phyloP scores from a whole-genome alignment of 768 basidiomycete species.

The Cystofilobasidium ferigula region DNA sequence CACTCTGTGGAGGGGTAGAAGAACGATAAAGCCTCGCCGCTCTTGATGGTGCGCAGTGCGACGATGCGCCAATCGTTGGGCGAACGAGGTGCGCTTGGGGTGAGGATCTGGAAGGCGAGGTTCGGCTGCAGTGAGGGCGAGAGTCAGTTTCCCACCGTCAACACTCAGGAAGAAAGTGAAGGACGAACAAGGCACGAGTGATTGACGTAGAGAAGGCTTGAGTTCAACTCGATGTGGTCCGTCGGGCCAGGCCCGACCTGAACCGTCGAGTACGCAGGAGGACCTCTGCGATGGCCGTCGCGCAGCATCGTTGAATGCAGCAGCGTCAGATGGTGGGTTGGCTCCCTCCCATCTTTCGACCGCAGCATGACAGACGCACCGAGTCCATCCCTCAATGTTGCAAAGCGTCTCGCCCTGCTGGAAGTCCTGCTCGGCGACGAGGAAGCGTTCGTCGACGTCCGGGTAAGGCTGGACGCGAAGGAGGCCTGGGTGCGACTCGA shows the following conservation, averaged over 20 bases:
- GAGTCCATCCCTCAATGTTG: slow-evolving; percentile 11
- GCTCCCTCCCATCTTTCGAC: neutral
- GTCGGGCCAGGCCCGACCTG: slow-evolving; percentile 9
- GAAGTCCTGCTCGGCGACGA: slow-evolving; percentile 3
- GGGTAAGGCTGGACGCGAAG: slow-evolving; percentile 7
- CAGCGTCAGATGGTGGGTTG: neutral
- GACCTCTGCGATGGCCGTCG: neutral
- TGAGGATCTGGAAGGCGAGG: slow-evolving; percentile 11
- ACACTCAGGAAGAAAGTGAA: too few relatives aligned
- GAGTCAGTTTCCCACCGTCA: too few relatives aligned
- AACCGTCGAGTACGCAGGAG: neutral
- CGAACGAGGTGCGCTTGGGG: neutral
- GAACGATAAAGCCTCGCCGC: slow-evolving; percentile 12
- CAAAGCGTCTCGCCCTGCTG: slow-evolving; percentile 14
- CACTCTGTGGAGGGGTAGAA: slow-evolving; percentile 24
- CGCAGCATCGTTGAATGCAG: neutral
- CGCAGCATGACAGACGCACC: neutral
- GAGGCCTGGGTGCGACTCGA: slow-evolving; percentile 21
- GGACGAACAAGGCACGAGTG: slow-evolving; percentile 23
- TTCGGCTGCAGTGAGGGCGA: too few relatives aligned
- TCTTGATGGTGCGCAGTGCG: slow-evolving; percentile 2
- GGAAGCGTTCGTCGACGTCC: slow-evolving; percentile 6
- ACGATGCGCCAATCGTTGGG: slow-evolving; percentile 8
- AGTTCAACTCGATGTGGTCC: slow-evolving; percentile 25
- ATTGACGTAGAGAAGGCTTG: slow-evolving; percentile 21